Conservation (phyloP, 2,329 filamentous ascomycete genomes). For the Ophiostoma ips region DNA sequence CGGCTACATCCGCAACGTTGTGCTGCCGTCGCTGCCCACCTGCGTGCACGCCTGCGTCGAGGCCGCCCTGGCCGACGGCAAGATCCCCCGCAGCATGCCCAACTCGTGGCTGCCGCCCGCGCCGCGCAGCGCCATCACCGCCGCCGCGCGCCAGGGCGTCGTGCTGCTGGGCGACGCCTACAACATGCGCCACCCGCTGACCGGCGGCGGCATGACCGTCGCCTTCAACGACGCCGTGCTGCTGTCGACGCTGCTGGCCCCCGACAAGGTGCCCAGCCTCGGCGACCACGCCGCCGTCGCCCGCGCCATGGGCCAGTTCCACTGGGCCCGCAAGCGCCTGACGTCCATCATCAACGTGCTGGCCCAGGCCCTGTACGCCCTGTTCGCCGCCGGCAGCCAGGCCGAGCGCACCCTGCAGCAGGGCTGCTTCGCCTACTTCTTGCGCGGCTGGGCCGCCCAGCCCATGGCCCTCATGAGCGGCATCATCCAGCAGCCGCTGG, state of each 20-base stretch:
- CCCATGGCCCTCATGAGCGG: conserved; percentile 73
- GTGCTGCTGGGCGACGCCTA: conserved; percentile 84
- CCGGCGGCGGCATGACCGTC: conserved; percentile 95
- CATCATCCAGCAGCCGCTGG: conserved; percentile 59
- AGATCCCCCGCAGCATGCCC: conserved; percentile 74
- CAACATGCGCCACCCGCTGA: conserved; percentile 99
- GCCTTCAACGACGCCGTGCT: conserved; percentile 85
- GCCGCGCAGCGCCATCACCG: conserved; percentile 11
- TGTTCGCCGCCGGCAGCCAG: conserved; percentile 75
- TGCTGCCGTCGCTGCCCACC: conserved; percentile 63
- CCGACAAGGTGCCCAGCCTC: conserved; percentile 53
- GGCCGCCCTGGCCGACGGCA: conserved; percentile 62
- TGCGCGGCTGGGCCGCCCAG: conserved; percentile 58
- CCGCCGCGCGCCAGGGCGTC: conserved; percentile 53
- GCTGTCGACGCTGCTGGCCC: conserved; percentile 59
- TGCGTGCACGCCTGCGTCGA: conserved; percentile 59
- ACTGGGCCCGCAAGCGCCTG: conserved; percentile 73
- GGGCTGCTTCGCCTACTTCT: conserved; percentile 90
- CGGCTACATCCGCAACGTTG: conserved; percentile 60
- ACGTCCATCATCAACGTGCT: conserved; percentile 92
- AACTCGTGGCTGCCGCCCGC: conserved; percentile 79
- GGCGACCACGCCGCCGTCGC: conserved; percentile 52
- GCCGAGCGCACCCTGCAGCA: conserved; percentile 68
- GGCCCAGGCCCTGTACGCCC: conserved; percentile 80
- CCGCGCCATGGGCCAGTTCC: conserved; percentile 58